Evolutionary conservation across 2,329 filamentous ascomycete genomes (phyloP).

Genomic region (Alternaria arbusti): DNA sequence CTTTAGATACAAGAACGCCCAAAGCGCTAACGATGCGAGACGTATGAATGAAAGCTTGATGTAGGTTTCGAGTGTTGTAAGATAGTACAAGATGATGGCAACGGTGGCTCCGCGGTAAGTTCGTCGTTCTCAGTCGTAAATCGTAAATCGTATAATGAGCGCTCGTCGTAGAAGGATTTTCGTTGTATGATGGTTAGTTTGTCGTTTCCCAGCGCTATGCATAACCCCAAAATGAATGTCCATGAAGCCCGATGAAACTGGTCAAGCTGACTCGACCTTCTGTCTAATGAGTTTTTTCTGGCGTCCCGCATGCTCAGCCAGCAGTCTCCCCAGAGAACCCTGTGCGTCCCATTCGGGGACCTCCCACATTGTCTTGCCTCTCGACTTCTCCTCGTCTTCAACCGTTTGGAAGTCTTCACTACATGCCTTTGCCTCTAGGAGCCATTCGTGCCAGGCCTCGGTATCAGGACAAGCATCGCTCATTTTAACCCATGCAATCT

Average conservation of each 20-base stretch:
- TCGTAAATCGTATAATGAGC: neutral
- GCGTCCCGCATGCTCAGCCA: constrained; percentile 25
- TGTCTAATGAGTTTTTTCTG: constrained; percentile 22
- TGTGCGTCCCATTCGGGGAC: constrained; percentile 47
- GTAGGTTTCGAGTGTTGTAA: neutral
- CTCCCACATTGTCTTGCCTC: constrained; percentile 36
- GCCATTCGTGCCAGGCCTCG: constrained; percentile 51
- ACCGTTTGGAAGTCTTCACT: constrained; percentile 21
- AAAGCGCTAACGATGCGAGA: neutral
- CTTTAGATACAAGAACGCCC: neutral
- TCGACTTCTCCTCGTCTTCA: constrained; percentile 10
- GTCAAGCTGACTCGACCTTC: constrained; percentile 25
- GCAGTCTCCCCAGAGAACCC: constrained; percentile 19
- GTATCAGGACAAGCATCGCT: constrained; percentile 53
- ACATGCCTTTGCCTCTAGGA: constrained; percentile 41
- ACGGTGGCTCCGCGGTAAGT: neutral
- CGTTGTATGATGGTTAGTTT: neutral
- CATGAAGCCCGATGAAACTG: neutral
- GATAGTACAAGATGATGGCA: neutral
- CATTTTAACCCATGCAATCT: constrained; percentile 51
- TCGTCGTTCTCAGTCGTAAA: neutral
- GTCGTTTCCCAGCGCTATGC: constrained; percentile 4
- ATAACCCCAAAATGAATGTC: neutral
- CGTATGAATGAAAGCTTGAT: neutral
- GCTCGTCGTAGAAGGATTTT: neutral